Evolutionary conservation across 495 filamentous ascomycete species (phyloP).

Genomic region (Penicillium turbatum): DNA sequence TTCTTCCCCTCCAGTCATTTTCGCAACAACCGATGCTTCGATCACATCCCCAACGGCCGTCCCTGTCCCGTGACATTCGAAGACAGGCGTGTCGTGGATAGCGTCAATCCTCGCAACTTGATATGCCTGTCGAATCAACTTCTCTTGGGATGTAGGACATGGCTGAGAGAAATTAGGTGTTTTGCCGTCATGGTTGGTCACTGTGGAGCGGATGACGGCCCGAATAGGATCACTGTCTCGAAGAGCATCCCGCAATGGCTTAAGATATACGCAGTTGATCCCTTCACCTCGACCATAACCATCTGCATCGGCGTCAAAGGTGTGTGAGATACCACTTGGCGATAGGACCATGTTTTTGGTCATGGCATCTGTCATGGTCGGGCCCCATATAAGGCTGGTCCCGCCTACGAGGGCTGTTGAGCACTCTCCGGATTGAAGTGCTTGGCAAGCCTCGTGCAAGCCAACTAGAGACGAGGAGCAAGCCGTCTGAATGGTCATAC

Average conservation of each 20-base stretch:
- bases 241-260: constrained; percentile 24
- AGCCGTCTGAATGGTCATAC: constrained; percentile 28
- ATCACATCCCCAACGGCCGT: constrained; percentile 36
- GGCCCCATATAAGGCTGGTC: constrained; percentile 34
- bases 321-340: constrained; percentile 37
- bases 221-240: constrained; percentile 31
- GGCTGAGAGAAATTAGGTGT: constrained; percentile 7
- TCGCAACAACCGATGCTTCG: constrained; percentile 22
- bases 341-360: constrained; percentile 22
- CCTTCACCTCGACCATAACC: constrained; percentile 61
- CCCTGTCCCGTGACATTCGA: constrained; percentile 53
- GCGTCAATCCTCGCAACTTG: constrained; percentile 4
- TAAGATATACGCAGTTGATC: constrained; percentile 30
- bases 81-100: constrained; percentile 29
- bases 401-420: constrained; percentile 36
- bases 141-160: constrained; percentile 6
- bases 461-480: constrained; percentile 27
- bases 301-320: constrained; percentile 55
- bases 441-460: constrained; percentile 25
- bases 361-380: constrained; percentile 25
- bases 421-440: constrained; percentile 31
- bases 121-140: constrained; percentile 8
- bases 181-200: constrained; percentile 32
- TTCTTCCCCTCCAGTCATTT: constrained; percentile 12
- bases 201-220: constrained; percentile 33